These are phyloP conservation scores for Mycotypha africana DNA, from an alignment of 371 early-diverging fungal genomes.

Conservation along the genomic window DNA sequence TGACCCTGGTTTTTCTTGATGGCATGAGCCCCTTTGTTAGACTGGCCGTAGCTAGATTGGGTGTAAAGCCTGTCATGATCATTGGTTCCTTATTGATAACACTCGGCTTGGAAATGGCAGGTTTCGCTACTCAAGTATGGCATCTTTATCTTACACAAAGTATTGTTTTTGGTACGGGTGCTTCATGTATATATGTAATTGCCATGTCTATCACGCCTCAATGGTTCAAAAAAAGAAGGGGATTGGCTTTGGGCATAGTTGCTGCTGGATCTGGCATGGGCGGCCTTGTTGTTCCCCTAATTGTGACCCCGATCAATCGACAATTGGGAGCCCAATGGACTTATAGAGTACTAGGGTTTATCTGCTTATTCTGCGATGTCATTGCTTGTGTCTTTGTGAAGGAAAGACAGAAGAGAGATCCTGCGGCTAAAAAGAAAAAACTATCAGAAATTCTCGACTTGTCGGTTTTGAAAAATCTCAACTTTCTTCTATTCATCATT, in stretches of 20 bases:
- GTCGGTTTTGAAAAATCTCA: constrained; percentile 8
- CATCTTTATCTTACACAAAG: constrained; percentile 25
- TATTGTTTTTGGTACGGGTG: constrained; percentile 39
- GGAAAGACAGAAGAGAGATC: constrained; percentile 18
- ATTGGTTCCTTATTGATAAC: constrained; percentile 17
- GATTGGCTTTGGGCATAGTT: constrained; percentile 68
- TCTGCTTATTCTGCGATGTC: constrained; percentile 32
- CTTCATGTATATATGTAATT: constrained; percentile 20
- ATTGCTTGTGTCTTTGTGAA: constrained; percentile 35
- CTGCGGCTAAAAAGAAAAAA: constrained; percentile 6
- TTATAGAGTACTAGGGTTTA: constrained; percentile 48
- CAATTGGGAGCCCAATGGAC: constrained; percentile 52
- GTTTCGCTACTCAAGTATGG: constrained; percentile 27
- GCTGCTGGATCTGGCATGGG: constrained; percentile 77
- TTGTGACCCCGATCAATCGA: constrained; percentile 51
- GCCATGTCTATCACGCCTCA: constrained; percentile 57
- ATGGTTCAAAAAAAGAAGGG: constrained; percentile 67
- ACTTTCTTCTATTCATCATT: constrained; percentile 20
- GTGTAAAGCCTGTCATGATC: constrained; percentile 14
- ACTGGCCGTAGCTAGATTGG: constrained; percentile 19
- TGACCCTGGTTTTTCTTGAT: constrained; percentile 17
- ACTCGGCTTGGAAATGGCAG: constrained; percentile 23
- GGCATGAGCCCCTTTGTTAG: constrained; percentile 25
- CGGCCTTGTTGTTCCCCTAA: constrained; percentile 63
- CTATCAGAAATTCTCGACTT: constrained; percentile 9